These are phyloP conservation scores for Penicillium cinerascens DNA, from an alignment of 495 filamentous ascomycete species.

Conservation along the genomic window DNA sequence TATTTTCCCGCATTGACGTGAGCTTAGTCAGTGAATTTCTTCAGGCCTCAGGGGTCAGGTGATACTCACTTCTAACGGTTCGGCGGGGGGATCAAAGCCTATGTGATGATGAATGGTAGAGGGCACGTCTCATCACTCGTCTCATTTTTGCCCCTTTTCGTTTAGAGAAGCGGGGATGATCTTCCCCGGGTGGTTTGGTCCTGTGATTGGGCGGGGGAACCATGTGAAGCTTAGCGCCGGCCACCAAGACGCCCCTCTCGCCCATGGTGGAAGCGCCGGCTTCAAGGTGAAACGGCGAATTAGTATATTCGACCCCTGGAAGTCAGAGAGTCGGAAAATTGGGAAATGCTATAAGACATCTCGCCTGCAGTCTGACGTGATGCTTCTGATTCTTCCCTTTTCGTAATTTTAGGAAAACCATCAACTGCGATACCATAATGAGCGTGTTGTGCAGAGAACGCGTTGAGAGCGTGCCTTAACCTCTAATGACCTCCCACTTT, in stretches of 20 bases:
- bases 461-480: neutral
- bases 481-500: neutral
- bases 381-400: slow-evolving; percentile 19
- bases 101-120: neutral
- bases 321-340: neutral
- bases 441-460: neutral
- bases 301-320: neutral
- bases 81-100: too few relatives aligned
- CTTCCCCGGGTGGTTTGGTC: neutral
- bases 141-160: neutral
- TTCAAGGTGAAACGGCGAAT: neutral
- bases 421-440: neutral
- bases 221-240: neutral
- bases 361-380: slow-evolving; percentile 13
- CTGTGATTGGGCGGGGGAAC: neutral
- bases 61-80: neutral
- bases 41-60: neutral
- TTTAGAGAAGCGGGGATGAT: neutral
- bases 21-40: neutral
- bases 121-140: neutral
- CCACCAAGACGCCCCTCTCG: neutral
- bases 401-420: neutral
- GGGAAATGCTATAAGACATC: neutral
- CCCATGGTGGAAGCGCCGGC: slow-evolving; percentile 2
- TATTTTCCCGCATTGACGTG: neutral